Evolutionary conservation across 139 green algal species (phyloP).

Genomic region (Chlorella sorokiniana): DNA sequence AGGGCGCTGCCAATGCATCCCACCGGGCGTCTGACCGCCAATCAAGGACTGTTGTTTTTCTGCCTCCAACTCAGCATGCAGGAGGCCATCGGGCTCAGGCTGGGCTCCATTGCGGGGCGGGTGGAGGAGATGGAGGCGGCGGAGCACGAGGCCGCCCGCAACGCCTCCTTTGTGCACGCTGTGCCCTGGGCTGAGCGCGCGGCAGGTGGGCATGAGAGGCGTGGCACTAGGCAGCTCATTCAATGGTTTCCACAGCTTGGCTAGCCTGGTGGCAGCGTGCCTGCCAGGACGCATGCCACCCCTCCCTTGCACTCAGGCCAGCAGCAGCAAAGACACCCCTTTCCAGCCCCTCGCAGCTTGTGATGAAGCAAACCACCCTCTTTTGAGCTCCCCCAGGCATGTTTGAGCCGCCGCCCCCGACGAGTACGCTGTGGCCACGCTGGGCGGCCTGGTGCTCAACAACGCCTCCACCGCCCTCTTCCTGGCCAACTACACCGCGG

Average conservation of each 20-base stretch:
- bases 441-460: conserved; percentile 23
- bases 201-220: too few relatives aligned
- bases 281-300: background rate
- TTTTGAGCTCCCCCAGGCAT: conserved; percentile 41
- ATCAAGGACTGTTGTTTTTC: background rate
- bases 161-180: conserved; percentile 43
- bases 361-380: too few relatives aligned
- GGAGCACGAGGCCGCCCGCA: conserved; percentile 8
- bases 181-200: conserved; percentile 30
- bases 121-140: conserved; percentile 25
- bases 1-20: too few relatives aligned
- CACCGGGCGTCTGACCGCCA: background rate
- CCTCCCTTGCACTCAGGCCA: background rate
- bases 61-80: background rate
- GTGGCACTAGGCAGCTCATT: background rate
- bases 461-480: conserved; percentile 20
- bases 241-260: background rate
- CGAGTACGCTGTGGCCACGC: conserved; percentile 34
- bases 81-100: background rate
- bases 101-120: background rate
- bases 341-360: background rate
- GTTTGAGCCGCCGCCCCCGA: conserved; percentile 44
- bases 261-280: background rate
- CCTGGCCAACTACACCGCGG: conserved; percentile 33
- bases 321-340: background rate